Percentiles rank a stretch among this genome's conserved stretches.
Conservation (phyloP, 352 stramenopile species). For the Globisporangium abappressorium region DNA sequence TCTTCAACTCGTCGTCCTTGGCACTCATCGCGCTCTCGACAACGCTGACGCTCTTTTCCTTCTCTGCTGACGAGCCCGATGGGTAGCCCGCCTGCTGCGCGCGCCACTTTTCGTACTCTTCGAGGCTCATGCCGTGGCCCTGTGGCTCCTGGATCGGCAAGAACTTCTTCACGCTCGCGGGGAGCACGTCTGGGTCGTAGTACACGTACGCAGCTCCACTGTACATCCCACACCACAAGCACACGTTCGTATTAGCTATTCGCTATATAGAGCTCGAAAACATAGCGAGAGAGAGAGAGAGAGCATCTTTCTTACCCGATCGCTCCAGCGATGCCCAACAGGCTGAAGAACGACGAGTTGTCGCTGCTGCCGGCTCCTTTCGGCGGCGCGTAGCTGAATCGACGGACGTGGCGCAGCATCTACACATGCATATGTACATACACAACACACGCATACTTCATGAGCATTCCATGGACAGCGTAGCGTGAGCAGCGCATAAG, state of each 20-base stretch:
- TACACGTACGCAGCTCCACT: conserved; percentile 82
- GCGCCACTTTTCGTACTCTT: conserved; percentile 86
- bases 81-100: conserved; percentile 60
- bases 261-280: background rate
- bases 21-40: conserved; percentile 4
- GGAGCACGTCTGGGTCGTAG: conserved; percentile 82
- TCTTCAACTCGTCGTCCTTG: conserved; percentile 22
- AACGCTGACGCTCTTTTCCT: conserved; percentile 23
- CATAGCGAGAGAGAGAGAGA: background rate
- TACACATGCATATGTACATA: background rate
- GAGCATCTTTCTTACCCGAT: conserved; percentile 39
- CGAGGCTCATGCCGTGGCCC: conserved; percentile 81
- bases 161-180: conserved; percentile 66
- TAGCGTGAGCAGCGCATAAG: background rate
- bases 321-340: conserved; percentile 58
- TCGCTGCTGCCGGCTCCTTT: conserved; percentile 57
- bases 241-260: background rate
- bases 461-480: background rate
- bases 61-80: conserved; percentile 22
- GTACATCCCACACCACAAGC: background rate
- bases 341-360: conserved; percentile 82
- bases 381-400: conserved; percentile 68
- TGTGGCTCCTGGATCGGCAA: conserved; percentile 79
- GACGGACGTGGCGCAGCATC: conserved; percentile 36
- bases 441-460: background rate